Percentiles rank a stretch among this genome's conserved stretches.
Conservation (phyloP, 2,329 filamentous ascomycete species). For the Botrytis fabae region DNA sequence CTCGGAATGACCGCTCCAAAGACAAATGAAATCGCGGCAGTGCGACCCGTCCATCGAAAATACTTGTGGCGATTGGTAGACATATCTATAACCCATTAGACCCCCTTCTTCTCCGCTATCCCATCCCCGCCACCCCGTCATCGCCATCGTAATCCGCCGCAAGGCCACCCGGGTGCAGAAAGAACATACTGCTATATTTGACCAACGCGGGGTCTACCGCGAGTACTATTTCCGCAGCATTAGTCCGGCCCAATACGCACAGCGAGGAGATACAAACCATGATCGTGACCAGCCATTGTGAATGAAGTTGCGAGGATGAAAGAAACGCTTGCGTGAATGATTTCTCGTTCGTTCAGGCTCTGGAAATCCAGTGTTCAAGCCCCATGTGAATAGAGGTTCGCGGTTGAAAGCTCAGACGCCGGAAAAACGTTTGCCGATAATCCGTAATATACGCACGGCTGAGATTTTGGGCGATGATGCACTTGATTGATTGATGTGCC, state of each 20-base stretch:
- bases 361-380: not conserved
- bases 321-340: slow-evolving; percentile 18
- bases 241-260: not conserved
- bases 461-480: not conserved
- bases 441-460: slow-evolving; percentile 2
- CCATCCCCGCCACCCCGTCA: not conserved
- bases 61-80: slow-evolving; percentile 83
- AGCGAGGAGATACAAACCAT: slow-evolving; percentile 42
- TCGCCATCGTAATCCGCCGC: not conserved
- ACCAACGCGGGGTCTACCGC: slow-evolving; percentile 51
- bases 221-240: slow-evolving; percentile 35
- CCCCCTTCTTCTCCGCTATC: not conserved
- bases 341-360: not conserved
- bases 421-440: slow-evolving; percentile 10
- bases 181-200: slow-evolving; percentile 53
- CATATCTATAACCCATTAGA: slow-evolving; percentile 56
- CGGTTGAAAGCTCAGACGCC: slow-evolving; percentile 11
- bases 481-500: not conserved
- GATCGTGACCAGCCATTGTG: slow-evolving; percentile 52
- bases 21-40: slow-evolving; percentile 74
- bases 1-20: slow-evolving; percentile 74
- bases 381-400: slow-evolving; percentile 24
- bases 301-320: slow-evolving; percentile 26
- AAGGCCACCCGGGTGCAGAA: not conserved
- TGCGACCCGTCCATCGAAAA: slow-evolving; percentile 90